Evolutionary conservation across 495 filamentous ascomycete genomes (phyloP).

Genomic region (Aspergillus sclerotiicarbonarius): DNA sequence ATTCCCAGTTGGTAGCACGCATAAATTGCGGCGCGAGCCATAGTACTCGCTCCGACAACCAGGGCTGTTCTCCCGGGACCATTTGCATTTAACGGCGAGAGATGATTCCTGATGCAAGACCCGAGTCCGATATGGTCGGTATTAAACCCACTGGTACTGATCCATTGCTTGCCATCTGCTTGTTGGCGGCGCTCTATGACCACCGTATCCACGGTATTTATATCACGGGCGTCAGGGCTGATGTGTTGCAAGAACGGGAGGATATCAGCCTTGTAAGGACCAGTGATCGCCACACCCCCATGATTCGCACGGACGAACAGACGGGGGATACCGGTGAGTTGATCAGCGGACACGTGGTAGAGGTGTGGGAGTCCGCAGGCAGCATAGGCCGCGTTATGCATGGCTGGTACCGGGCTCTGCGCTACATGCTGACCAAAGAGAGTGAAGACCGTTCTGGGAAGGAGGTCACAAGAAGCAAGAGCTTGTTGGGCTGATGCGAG

Average conservation of each 20-base stretch:
- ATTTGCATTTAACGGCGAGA: slow-evolving; percentile 37
- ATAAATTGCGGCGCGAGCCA: slow-evolving; percentile 63
- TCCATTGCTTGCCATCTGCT: slow-evolving; percentile 29
- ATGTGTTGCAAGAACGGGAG: slow-evolving; percentile 58
- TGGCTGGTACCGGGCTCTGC: slow-evolving; percentile 27
- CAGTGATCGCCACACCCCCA: slow-evolving; percentile 62
- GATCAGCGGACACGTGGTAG: slow-evolving; percentile 47
- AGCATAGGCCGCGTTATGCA: slow-evolving; percentile 67
- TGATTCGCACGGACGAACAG: slow-evolving; percentile 54
- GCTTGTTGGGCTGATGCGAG: slow-evolving; percentile 25
- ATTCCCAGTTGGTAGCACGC: slow-evolving; percentile 56
- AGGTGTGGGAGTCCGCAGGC: slow-evolving; percentile 65
- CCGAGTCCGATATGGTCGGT: slow-evolving; percentile 67
- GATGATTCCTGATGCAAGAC: slow-evolving; percentile 59
- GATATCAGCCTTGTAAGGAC: slow-evolving; percentile 63
- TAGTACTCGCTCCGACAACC: slow-evolving; percentile 61
- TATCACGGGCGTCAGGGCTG: slow-evolving; percentile 55
- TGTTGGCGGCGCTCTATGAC: slow-evolving; percentile 41
- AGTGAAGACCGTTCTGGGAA: slow-evolving; percentile 32
- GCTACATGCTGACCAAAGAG: slow-evolving; percentile 27
- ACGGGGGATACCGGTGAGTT: slow-evolving; percentile 53
- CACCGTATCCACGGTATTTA: slow-evolving; percentile 68
- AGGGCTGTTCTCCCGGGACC: slow-evolving; percentile 51
- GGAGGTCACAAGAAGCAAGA: slow-evolving; percentile 44
- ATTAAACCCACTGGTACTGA: slow-evolving; percentile 54